Conservation (phyloP, 257 asterid genomes). For the Paulownia fortunei region DNA sequence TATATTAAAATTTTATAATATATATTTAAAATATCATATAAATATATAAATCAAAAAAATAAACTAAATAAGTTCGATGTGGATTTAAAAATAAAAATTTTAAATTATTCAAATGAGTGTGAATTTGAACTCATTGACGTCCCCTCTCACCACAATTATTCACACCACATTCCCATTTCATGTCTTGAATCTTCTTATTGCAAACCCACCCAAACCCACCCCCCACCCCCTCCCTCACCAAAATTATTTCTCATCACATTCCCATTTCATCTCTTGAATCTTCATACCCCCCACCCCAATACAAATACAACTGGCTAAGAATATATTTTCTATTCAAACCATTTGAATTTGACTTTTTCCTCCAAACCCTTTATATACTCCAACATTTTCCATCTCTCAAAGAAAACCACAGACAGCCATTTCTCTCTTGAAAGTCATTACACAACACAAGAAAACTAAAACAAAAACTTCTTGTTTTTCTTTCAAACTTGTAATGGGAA, state of each 20-base stretch:
- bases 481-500: constrained; percentile 41
- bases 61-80: too few species aligned
- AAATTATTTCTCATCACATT: constrained; percentile 16
- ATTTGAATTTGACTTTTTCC: constrained; percentile 41
- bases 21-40: too few species aligned
- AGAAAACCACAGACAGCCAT: background rate
- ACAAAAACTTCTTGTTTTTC: background rate
- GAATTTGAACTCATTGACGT: too few species aligned
- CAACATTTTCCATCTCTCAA: background rate
- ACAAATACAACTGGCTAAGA: constrained; percentile 38
- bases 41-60: too few species aligned
- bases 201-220: constrained; percentile 19
- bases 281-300: background rate
- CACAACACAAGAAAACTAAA: background rate
- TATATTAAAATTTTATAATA: too few species aligned
- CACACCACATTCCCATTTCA: background rate
- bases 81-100: too few species aligned
- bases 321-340: constrained; percentile 10
- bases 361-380: constrained; percentile 41
- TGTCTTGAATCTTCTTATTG: constrained; percentile 11
- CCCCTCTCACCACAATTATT: too few species aligned
- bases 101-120: too few species aligned
- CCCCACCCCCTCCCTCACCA: constrained; percentile 12
- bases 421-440: background rate
- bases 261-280: constrained; percentile 11